Percentiles rank a stretch among this genome's conserved stretches.
phyloP scores from a whole-genome alignment of 225 moss, liverwort and hornwort genomes.

The Antitrichia curtipendula region DNA sequence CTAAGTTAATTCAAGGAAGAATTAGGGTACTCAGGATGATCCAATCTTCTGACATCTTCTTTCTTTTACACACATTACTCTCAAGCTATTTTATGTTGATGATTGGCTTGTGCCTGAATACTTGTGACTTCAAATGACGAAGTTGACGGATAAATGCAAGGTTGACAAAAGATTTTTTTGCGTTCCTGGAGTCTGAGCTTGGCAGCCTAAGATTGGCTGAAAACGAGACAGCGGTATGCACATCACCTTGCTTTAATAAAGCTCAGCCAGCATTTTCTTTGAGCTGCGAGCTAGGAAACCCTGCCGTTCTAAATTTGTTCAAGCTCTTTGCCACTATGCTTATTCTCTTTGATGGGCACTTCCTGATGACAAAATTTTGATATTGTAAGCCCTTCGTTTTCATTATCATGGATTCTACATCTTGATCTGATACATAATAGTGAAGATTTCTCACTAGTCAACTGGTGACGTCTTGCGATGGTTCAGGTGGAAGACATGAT shows the following conservation, averaged over 20 bases:
- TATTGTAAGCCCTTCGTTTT: background rate
- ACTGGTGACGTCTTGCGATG: background rate
- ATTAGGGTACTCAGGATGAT: background rate
- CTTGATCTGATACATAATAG: background rate
- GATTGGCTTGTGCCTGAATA: background rate
- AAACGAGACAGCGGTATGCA: constrained; percentile 40
- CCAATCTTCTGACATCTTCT: background rate
- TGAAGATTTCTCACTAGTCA: background rate
- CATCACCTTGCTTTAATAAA: background rate
- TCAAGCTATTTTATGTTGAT: background rate
- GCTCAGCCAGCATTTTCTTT: background rate
- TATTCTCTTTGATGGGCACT: background rate
- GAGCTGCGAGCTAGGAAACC: background rate
- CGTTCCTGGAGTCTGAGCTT: constrained; percentile 53
- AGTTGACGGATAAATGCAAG: constrained; percentile 20
- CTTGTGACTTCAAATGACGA: background rate
- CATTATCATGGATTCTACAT: background rate
- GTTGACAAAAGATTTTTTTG: constrained; percentile 54
- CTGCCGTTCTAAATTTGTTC: background rate
- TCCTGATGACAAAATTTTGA: background rate
- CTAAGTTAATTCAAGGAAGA: background rate
- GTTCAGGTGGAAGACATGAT: constrained; percentile 48
- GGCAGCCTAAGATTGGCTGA: constrained; percentile 38
- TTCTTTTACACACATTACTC: background rate
- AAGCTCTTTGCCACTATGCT: background rate